phyloP scores from a whole-genome alignment of 129 eudicot genomes.

The Tanacetum coccineum region DNA sequence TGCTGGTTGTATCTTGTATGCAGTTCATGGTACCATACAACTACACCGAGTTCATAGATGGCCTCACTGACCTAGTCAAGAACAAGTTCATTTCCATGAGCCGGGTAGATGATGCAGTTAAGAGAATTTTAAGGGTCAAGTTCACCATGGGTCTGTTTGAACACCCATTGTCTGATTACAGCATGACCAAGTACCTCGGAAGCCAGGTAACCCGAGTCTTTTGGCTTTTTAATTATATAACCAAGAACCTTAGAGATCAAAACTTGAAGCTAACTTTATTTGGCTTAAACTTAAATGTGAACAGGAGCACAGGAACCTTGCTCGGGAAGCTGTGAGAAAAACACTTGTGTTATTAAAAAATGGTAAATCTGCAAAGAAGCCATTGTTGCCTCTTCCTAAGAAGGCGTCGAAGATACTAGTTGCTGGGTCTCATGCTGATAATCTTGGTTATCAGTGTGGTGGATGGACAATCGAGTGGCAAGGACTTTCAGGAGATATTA shows the following conservation, averaged over 20 bases:
- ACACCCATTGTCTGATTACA: slow-evolving; percentile 65
- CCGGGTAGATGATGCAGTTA: slow-evolving; percentile 76
- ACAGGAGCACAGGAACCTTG: slow-evolving; percentile 70
- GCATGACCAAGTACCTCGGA: slow-evolving; percentile 57
- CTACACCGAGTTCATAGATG: slow-evolving; percentile 47
- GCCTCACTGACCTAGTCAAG: slow-evolving; percentile 45
- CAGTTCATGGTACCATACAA: slow-evolving; percentile 82
- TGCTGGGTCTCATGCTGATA: slow-evolving; percentile 74
- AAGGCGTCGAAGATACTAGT: slow-evolving; percentile 66
- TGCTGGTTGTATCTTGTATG: slow-evolving; percentile 12
- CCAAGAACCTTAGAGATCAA: neutral
- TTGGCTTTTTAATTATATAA: neutral
- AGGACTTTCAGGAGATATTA: slow-evolving; percentile 63
- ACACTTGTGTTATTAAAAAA: slow-evolving; percentile 80
- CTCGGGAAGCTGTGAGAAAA: slow-evolving; percentile 88
- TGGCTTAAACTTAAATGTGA: slow-evolving; percentile 8
- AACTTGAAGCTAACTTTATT: slow-evolving; percentile 1
- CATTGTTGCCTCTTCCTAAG: slow-evolving; percentile 70
- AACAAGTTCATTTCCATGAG: slow-evolving; percentile 49
- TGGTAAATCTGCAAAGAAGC: slow-evolving; percentile 44
- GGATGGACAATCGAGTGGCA: slow-evolving; percentile 97
- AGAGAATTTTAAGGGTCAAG: slow-evolving; percentile 65
- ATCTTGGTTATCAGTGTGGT: slow-evolving; percentile 80
- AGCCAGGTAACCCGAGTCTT: slow-evolving; percentile 42
- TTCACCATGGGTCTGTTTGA: slow-evolving; percentile 75